Evolutionary conservation across 331 rosid species (phyloP), one percentile per base, ranked within the genome.

Genomic region (Saraca asoca): DNA sequence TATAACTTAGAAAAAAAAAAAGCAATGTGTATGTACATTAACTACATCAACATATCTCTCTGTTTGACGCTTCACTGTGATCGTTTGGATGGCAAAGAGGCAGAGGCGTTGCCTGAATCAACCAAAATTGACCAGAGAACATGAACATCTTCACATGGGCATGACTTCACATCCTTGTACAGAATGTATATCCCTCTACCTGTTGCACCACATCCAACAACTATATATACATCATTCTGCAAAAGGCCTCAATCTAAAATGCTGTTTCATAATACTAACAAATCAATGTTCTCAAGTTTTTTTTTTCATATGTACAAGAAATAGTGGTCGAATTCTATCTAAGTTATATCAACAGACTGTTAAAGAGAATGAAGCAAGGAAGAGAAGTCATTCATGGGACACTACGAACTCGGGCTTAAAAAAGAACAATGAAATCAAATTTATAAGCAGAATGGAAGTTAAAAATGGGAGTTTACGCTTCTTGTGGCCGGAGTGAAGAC

Each of bases 41-140:
- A 24, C 31, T 24, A 24, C 31, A 24, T 24, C 31, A 24, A 3
- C 31, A 24, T 24, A 3, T 24, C 1, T 24, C 31, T 24, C 31
- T 24, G 2, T 3, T 24, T 24, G 31, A 24, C 3, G 31, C 31
- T 24, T 24, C 31, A 24, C 31, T 24, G 3, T 24, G 31, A 24
- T 24, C 31, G 3, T 24, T 24, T 24, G 31, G 31, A 57, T 19
- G 58, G 75, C 68, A 66, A 60, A 65, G 87, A 56, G 64, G 76
- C 15, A 31, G 84, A 24, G 31, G 31, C 31, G 31, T 24, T 46
- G 8, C 72, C 75, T 6, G 89, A 82, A 71, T 89, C 85, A 0
- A 89, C 89, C 68, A 84, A 74, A 16, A 89, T 86, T 54, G 96
- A 84, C 96, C 94, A 89, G 0, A 89, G 83, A 12, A 82, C 85